These are phyloP conservation scores for Actinomortierella wolfii DNA, from an alignment of 371 early-diverging fungal species.

Conservation along the genomic window DNA sequence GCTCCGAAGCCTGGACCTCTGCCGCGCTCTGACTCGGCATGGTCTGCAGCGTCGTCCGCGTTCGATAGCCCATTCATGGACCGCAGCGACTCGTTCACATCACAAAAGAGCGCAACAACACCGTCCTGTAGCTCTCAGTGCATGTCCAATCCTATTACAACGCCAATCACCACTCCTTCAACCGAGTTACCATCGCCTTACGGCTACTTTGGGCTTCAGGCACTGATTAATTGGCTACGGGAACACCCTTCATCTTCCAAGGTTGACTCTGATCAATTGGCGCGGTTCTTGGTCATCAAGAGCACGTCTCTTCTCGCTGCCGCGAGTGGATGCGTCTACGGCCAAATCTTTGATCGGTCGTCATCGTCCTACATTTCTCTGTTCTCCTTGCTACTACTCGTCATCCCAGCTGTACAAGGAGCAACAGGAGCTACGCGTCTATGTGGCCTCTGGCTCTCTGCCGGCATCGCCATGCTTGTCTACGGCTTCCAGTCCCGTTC, in stretches of 20 bases:
- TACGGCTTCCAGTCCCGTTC: slow-evolving; percentile 23
- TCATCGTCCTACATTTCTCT: slow-evolving; percentile 9
- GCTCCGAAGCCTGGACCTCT: not conserved
- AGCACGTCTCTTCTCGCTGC: slow-evolving; percentile 37
- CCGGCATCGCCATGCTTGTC: slow-evolving; percentile 15
- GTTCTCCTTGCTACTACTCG: slow-evolving; percentile 26
- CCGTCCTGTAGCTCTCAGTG: not conserved
- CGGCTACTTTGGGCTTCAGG: slow-evolving; percentile 17
- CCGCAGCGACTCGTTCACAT: slow-evolving; percentile 3
- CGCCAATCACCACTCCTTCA: not conserved
- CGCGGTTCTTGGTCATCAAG: slow-evolving; percentile 35
- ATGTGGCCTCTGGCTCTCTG: slow-evolving; percentile 25
- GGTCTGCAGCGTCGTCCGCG: not conserved
- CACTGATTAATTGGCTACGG: slow-evolving; percentile 35
- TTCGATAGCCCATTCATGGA: not conserved
- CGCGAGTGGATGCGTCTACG: slow-evolving; percentile 31
- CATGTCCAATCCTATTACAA: not conserved
- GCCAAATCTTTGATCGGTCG: slow-evolving; percentile 32
- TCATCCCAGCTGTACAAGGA: slow-evolving; percentile 36
- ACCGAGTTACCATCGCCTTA: slow-evolving; percentile 6
- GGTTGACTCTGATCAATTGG: slow-evolving; percentile 38
- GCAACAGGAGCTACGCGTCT: slow-evolving; percentile 32
- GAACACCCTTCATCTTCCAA: slow-evolving; percentile 37
- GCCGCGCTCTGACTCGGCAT: not conserved
- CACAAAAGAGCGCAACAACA: slow-evolving; percentile 5